A percentile compares a stretch with the other conserved stretches of the same genome.
Conservation (phyloP, 2,329 filamentous ascomycete species). For the Cladosporium halotolerans region DNA sequence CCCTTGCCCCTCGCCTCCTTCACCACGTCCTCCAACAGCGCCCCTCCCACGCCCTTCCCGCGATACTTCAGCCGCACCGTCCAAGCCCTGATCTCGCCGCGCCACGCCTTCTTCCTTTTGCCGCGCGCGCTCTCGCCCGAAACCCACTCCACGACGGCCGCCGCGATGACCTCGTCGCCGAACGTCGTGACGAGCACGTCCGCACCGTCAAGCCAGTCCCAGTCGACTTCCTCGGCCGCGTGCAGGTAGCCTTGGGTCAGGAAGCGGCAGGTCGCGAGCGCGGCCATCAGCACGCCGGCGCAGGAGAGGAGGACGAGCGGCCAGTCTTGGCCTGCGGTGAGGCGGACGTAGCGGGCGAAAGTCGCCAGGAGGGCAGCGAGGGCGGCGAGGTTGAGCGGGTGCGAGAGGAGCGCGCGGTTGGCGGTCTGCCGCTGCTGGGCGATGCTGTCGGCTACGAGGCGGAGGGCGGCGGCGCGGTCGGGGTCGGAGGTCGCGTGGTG, state of each 20-base stretch:
- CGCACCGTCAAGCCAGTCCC: conserved; percentile 54
- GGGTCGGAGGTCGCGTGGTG: conserved; percentile 44
- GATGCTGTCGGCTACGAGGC: conserved; percentile 72
- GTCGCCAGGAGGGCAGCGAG: conserved; percentile 35
- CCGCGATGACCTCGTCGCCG: conserved; percentile 63
- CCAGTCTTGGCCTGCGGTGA: conserved; percentile 39
- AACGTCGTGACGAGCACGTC: conserved; percentile 57
- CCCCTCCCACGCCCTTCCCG: conserved; percentile 63
- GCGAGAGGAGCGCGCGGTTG: conserved; percentile 56
- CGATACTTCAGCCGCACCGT: conserved; percentile 67
- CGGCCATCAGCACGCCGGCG: conserved; percentile 57
- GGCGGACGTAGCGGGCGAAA: conserved; percentile 36
- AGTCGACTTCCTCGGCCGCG: conserved; percentile 55
- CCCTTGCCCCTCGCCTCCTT: conserved; percentile 60
- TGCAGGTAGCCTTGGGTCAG: conserved; percentile 56
- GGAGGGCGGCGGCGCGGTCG: conserved; percentile 62
- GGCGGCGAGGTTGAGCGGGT: conserved; percentile 45
- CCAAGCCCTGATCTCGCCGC: conserved; percentile 74
- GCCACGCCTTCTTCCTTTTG: conserved; percentile 50
- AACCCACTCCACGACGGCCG: conserved; percentile 62
- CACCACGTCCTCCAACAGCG: conserved; percentile 68
- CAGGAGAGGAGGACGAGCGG: conserved; percentile 53
- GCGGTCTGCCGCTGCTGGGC: conserved; percentile 73
- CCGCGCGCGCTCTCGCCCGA: conserved; percentile 34
- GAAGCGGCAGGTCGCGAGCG: conserved; percentile 56